phyloP scores from a whole-genome alignment of 345 rosid genomes.

The Eucalyptus marginata region DNA sequence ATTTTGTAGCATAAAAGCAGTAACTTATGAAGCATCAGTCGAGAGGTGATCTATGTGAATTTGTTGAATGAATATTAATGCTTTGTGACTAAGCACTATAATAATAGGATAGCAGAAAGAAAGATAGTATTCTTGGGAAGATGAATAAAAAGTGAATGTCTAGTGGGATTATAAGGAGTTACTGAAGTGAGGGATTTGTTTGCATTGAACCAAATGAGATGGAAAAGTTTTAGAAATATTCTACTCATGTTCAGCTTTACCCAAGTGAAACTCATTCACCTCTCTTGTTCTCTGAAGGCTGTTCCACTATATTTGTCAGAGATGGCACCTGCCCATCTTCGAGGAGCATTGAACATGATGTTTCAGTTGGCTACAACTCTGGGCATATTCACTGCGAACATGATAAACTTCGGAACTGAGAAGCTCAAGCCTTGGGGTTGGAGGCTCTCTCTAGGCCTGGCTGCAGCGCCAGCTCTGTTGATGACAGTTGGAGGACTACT shows the following conservation, averaged over 20 bases:
- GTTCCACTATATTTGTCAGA: slow-evolving; percentile 85
- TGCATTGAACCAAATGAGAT: background rate
- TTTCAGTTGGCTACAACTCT: slow-evolving; percentile 88
- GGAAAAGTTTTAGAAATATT: background rate
- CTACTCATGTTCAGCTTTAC: background rate
- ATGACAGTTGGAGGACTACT: slow-evolving; percentile 74
- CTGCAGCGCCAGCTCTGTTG: slow-evolving; percentile 67
- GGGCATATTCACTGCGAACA: slow-evolving; percentile 84
- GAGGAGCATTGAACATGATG: slow-evolving; percentile 91
- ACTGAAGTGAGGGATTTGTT: background rate
- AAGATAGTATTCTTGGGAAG: background rate
- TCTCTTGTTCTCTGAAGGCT: slow-evolving; percentile 23
- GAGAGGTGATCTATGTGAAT: background rate
- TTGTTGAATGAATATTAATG: background rate
- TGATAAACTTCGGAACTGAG: slow-evolving; percentile 83
- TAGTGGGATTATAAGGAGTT: background rate
- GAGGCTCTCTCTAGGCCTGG: slow-evolving; percentile 93
- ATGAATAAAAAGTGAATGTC: background rate
- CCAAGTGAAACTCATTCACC: background rate
- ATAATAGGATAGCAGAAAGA: background rate
- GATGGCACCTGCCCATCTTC: slow-evolving; percentile 90
- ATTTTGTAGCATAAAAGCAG: background rate
- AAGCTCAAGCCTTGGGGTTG: slow-evolving; percentile 84
- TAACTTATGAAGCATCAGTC: background rate
- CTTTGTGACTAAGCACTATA: background rate